Conservation (phyloP, 164 flowering plant genomes). For the Cinnamomum micranthum region DNA sequence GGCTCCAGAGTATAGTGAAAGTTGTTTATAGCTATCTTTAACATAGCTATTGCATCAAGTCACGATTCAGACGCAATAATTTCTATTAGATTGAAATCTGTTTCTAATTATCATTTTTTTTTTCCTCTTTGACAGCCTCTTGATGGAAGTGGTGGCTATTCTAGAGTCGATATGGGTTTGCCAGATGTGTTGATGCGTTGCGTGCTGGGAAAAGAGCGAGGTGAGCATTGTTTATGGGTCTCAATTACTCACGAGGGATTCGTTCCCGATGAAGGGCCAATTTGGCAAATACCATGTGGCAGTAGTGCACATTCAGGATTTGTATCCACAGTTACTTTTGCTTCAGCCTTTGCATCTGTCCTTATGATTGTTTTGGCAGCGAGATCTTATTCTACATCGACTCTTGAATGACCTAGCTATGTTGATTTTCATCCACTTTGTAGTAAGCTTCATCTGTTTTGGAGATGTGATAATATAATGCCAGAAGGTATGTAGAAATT, state of each 20-base stretch:
- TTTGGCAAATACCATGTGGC: slow-evolving; percentile 75
- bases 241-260: slow-evolving; percentile 4
- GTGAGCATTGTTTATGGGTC: slow-evolving; percentile 28
- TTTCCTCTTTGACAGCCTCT: slow-evolving; percentile 48
- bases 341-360: slow-evolving; percentile 50
- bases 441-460: too few relatives aligned
- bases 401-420: too few relatives aligned
- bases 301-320: slow-evolving; percentile 37
- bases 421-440: too few relatives aligned
- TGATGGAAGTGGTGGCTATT: slow-evolving; percentile 48
- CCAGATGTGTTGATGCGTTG: slow-evolving; percentile 55
- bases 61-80: too few relatives aligned
- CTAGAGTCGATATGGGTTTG: slow-evolving; percentile 42
- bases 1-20: background rate
- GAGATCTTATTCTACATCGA: slow-evolving; percentile 16
- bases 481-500: too few relatives aligned
- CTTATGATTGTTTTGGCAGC: slow-evolving; percentile 43
- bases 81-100: background rate
- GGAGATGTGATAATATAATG: too few relatives aligned
- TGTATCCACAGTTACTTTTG: slow-evolving; percentile 59
- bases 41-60: background rate
- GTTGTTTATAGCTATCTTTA: background rate
- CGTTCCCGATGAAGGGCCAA: slow-evolving; percentile 8
- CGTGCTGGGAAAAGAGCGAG: slow-evolving; percentile 10
- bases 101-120: background rate